Evolutionary conservation across 2,329 filamentous ascomycete species (phyloP).

Genomic region (Fusarium sp.): DNA sequence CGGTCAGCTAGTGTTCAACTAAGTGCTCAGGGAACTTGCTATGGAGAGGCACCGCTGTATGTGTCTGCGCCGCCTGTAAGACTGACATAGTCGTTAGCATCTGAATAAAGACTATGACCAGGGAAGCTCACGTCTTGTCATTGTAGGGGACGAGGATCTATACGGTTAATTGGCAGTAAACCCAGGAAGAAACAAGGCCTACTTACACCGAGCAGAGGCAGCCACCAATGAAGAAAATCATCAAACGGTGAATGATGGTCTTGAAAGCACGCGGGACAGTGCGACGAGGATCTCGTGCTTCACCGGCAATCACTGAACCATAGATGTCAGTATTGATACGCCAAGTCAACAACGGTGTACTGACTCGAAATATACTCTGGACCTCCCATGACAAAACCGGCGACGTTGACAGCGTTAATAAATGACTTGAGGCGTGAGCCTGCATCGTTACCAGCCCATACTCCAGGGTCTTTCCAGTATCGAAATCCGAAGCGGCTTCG

Average conservation of each 20-base stretch:
- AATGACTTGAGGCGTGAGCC: not conserved
- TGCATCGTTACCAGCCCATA: not conserved
- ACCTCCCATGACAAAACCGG: slow-evolving; percentile 65
- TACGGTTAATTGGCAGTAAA: not conserved
- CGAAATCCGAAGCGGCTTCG: slow-evolving; percentile 74
- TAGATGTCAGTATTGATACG: not conserved
- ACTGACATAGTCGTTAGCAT: not conserved
- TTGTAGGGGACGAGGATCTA: not conserved
- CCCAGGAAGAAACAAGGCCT: no score
- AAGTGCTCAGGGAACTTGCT: not conserved
- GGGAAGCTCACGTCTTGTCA: not conserved
- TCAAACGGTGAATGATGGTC: not conserved
- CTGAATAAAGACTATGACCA: not conserved
- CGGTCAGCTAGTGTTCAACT: not conserved
- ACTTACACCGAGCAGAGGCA: not conserved
- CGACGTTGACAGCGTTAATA: slow-evolving; percentile 16
- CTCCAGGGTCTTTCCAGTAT: slow-evolving; percentile 63
- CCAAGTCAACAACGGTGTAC: slow-evolving; percentile 53
- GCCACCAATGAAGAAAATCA: not conserved
- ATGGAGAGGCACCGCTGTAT: slow-evolving; percentile 1
- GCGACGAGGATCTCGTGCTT: not conserved
- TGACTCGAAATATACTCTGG: slow-evolving; percentile 67
- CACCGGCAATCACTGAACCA: not conserved
- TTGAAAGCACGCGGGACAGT: not conserved
- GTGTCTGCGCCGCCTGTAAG: not conserved